Base-by-base conservation (phyloP, 2,329 filamentous ascomycete genomes). In the Arachnomyces sp. region DNA sequence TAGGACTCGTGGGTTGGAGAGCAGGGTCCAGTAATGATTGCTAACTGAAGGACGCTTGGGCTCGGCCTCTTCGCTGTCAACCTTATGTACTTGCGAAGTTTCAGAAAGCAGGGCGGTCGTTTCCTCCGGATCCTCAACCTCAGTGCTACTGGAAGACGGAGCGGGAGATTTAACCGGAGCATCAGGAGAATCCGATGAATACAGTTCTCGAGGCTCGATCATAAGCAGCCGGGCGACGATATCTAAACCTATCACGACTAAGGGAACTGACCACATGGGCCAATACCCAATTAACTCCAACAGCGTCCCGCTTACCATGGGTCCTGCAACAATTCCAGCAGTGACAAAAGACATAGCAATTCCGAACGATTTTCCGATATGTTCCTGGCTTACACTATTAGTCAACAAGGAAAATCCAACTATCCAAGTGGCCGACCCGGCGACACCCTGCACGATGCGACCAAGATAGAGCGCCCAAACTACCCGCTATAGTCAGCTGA, bases 371-470 rank as follows among this genome's bases (percentile, higher is more conserved):
- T 52, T 54, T 3, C 59, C 59, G 8, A 55, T 48, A 16, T 56
- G 41, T 6, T 54, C 47, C 40, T 1, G 45, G 49, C 17, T n/a
- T n/a, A 59, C 50, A 25, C 50, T 57, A 25, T 60, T 56, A 14
- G 51, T 48, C 8, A 59, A 34, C 1, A 53, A 51, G 3, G 57
- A 52, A 16, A 60, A 44, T 7, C 57, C 57, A 18, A 61, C 48
- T 5, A 59, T 56, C 59, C 59, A 62, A n/a, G 52, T 46, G 4
- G 45, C 53, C 3, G 53, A 49, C 6, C 57, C 55, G 4, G 52
- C 49, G 8, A 58, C 42, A 2, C 49, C 50, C 36, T 62, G 60
- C 8, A 62, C 13, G 33, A 57, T 37, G 3, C 58, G 52, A 9
- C 59, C 59, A 6, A 51, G 5, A 25, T 55, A 48, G 28, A 57